A percentile compares a stretch with the other conserved stretches of the same genome.
phyloP scores from a whole-genome alignment of 2,329 filamentous ascomycete genomes.

The Penicillium concentricum region DNA sequence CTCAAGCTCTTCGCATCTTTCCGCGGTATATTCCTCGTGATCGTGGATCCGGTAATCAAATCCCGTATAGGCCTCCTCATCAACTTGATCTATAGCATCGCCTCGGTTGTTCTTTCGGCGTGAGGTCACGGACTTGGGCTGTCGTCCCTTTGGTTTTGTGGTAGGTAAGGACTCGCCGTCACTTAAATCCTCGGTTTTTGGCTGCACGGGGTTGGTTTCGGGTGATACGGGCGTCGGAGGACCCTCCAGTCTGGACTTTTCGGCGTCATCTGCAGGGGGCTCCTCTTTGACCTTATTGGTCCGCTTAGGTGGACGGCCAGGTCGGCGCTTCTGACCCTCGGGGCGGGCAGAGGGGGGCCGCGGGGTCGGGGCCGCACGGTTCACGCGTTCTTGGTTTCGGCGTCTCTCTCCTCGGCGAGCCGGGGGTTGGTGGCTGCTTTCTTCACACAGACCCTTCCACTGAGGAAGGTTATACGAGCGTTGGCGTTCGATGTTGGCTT shows the following conservation, averaged over 20 bases:
- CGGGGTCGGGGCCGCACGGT: slow-evolving; percentile 37
- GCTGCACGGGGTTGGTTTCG: slow-evolving; percentile 50
- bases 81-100: slow-evolving; percentile 74
- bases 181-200: slow-evolving; percentile 57
- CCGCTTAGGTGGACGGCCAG: slow-evolving; percentile 41
- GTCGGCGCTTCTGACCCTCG: slow-evolving; percentile 48
- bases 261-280: slow-evolving; percentile 35
- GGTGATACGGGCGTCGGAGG: slow-evolving; percentile 57
- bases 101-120: slow-evolving; percentile 81
- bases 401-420: slow-evolving; percentile 70
- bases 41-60: slow-evolving; percentile 87
- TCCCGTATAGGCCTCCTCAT: slow-evolving; percentile 84
- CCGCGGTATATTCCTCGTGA: slow-evolving; percentile 81
- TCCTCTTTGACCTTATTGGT: slow-evolving; percentile 41
- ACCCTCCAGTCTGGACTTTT: slow-evolving; percentile 44
- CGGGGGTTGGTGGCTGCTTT: slow-evolving; percentile 93
- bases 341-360: slow-evolving; percentile 37
- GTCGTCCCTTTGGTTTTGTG: slow-evolving; percentile 52
- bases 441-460: slow-evolving; percentile 90
- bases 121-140: slow-evolving; percentile 74
- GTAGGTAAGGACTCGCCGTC: slow-evolving; percentile 44
- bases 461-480: slow-evolving; percentile 95
- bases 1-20: slow-evolving; percentile 92
- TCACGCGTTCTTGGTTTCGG: slow-evolving; percentile 50
- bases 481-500: slow-evolving; percentile 95